A percentile compares a stretch with the other conserved stretches of the same genome.
Conservation (phyloP, 2,329 filamentous ascomycete species). For the Fusarium pseudograminearum region DNA sequence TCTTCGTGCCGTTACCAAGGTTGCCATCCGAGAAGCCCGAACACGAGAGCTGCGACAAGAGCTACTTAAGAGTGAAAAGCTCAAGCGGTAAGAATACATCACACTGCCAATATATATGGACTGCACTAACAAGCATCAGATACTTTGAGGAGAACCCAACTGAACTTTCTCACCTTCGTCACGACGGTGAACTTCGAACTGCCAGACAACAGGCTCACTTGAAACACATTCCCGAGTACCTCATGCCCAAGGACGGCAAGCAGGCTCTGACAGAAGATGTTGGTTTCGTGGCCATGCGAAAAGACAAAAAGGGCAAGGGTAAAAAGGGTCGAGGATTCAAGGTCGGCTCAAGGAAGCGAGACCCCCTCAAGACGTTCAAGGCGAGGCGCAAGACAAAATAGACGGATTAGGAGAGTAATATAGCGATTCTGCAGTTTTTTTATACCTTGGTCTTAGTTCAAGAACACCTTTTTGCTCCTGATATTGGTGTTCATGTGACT, state of each 20-base stretch:
- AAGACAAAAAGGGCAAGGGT: constrained; percentile 64
- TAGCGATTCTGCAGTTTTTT: constrained; percentile 25
- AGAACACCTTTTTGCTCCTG: constrained; percentile 1
- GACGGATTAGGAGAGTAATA: constrained; percentile 24
- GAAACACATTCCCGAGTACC: constrained; percentile 93
- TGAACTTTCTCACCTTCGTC: constrained; percentile 86
- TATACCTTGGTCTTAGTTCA: constrained; percentile 40
- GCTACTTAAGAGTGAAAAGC: constrained; percentile 90
- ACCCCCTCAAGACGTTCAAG: constrained; percentile 93
- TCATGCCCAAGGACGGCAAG: constrained; percentile 82
- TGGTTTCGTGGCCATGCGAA: constrained; percentile 79
- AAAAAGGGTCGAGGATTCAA: constrained; percentile 62
- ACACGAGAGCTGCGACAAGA: constrained; percentile 90
- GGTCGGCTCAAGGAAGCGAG: constrained; percentile 73
- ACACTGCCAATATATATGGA: neutral
- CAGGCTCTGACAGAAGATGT: constrained; percentile 75
- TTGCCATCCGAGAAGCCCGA: constrained; percentile 89
- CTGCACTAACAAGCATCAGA: constrained; percentile 43
- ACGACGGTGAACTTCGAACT: constrained; percentile 88
- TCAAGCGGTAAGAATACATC: constrained; percentile 70
- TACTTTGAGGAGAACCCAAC: constrained; percentile 98
- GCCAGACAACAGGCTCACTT: constrained; percentile 89
- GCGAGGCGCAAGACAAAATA: constrained; percentile 63
- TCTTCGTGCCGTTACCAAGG: constrained; percentile 86
- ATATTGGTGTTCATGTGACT: neutral